Evolutionary conservation across 1,139 yeast genomes (phyloP).

Genomic region (Wickerhamomyces sp.): DNA sequence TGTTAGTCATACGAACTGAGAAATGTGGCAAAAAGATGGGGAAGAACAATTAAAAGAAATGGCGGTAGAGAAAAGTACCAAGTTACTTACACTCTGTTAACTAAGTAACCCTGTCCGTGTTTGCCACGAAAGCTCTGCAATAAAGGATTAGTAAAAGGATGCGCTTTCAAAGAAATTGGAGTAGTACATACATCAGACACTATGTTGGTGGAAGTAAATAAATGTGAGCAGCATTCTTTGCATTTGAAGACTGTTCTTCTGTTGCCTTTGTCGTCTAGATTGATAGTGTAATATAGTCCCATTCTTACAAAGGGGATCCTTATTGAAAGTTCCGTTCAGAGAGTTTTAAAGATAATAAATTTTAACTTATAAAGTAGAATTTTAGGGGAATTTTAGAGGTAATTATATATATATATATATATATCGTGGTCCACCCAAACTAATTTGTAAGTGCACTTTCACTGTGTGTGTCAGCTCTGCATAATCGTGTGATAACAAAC

Average conservation of each 20-base stretch:
- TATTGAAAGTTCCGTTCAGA: too few species aligned
- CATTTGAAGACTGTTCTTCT: slow-evolving; percentile 19
- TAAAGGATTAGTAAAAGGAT: slow-evolving; percentile 1
- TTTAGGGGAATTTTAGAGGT: too few species aligned
- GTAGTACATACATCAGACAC: slow-evolving; percentile 12
- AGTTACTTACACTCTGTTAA: slow-evolving; percentile 30
- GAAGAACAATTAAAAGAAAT: not conserved
- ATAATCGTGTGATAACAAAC: too few species aligned
- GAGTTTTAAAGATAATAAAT: too few species aligned
- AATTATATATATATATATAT: too few species aligned
- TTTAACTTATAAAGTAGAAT: too few species aligned
- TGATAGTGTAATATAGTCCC: slow-evolving; percentile 18
- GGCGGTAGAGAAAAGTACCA: not conserved
- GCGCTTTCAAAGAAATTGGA: not conserved
- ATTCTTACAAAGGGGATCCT: too few species aligned
- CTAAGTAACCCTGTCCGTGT: slow-evolving; percentile 36
- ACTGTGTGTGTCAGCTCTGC: too few species aligned
- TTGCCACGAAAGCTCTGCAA: slow-evolving; percentile 34
- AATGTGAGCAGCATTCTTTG: slow-evolving; percentile 16
- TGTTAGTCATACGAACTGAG: not conserved
- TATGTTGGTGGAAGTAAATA: slow-evolving; percentile 17
- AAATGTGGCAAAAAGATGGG: not conserved
- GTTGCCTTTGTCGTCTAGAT: slow-evolving; percentile 13
- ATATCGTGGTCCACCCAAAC: too few species aligned
- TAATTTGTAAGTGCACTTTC: too few species aligned